Base-by-base conservation (phyloP, 202 grass and related monocot genomes). In the Setaria italica region DNA sequence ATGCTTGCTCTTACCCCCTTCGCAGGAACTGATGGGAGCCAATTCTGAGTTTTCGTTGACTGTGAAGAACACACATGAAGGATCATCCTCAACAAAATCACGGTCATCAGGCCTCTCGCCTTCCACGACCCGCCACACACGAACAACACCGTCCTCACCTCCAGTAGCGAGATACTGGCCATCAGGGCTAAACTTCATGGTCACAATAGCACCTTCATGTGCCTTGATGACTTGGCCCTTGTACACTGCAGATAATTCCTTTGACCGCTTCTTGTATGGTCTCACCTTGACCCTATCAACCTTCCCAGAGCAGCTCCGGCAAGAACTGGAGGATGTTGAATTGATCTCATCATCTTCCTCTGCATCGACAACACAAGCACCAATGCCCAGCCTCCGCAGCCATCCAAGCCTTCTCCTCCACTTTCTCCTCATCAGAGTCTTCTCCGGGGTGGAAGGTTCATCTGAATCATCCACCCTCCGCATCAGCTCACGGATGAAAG, bases 211-310 rank as follows among this genome's bases (percentile, higher is more conserved):
- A 14, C 95, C 95, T 17, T 93, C 79, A 30, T 97, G 95, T 7
- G 95, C 95, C 91, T 90, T 97, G 83, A 97, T 82, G 47, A 84
- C 82, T 80, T 95, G 89, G 3, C 92, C 89, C 83, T 77, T 91
- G 83, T 91, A 97, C 81, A 97, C 76, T 12, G 95, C 90, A 3
- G 95, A 97, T 48, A 95, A 74, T 78, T 97, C 95, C 74, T 95
- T 97, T 45, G 87, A 91, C 79, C 82, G 85, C 85, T 97, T 97
- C 88, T 85, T 95, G 86, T 95, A 66, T 20, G 77, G 82, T 78
- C 85, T 84, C 16, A 93, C 90, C 92, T 97, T 97, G 81, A 97
- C 92, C 74, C 89, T 90, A 42, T 86, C 72, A 39, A 85, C 48
- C 34, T 70, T 85, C 53, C 39, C 84, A 53, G 88, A 63, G 46